Evolutionary conservation across 345 rosid species (phyloP), one percentile per base, ranked within the genome.

Genomic region (sweet orange (Citrus sinensis)): DNA sequence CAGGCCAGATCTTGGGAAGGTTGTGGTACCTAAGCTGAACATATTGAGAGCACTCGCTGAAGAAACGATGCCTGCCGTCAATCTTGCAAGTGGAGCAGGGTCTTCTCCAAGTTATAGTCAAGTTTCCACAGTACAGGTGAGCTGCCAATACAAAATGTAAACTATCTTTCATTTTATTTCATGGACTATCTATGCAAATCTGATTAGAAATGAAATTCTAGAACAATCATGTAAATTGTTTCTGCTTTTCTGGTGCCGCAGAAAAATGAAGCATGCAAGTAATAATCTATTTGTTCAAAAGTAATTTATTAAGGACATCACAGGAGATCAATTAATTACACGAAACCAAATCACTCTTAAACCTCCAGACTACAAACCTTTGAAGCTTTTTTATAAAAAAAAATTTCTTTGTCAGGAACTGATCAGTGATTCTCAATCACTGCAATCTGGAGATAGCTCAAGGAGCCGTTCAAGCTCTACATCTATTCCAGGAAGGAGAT

Each of bases 1-100:
- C 83, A 89, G 99, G 79, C 99, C 99, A 17, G 94, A 96, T 81
- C 93, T 96, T 2, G 89, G 90, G 56, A 79, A 40, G 10, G 87
- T 61, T 6, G 64, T 96, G 42, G 78, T 96, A 75, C 98, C 97
- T 29, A 94, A 86, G 84, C 97, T 94, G 51, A 81, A 93, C 70
- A 87, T 87, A 79, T 77, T 92, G 82, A 90, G 92, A 78, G 82
- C 16, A 29, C 89, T 92, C 51, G 98, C 91, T 1, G 97, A 88
- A 63, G 90, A 80, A 42, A 82, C 68, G 55, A 88, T 82, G 87
- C 81, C 89, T 42, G 67, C 65, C 27, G n/a, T 70, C 61, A 69
- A 69, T 63, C 64, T 20, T 63, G 68, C 73, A 20, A 73, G 80
- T 65, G 49, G 78, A 76, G 69, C 85, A 78, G 83, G 81, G 27